Evolutionary conservation across 108 stramenopile genomes (phyloP), one percentile per base, ranked within the genome.

Genomic region (Pseudonitzschia delicatissima): DNA sequence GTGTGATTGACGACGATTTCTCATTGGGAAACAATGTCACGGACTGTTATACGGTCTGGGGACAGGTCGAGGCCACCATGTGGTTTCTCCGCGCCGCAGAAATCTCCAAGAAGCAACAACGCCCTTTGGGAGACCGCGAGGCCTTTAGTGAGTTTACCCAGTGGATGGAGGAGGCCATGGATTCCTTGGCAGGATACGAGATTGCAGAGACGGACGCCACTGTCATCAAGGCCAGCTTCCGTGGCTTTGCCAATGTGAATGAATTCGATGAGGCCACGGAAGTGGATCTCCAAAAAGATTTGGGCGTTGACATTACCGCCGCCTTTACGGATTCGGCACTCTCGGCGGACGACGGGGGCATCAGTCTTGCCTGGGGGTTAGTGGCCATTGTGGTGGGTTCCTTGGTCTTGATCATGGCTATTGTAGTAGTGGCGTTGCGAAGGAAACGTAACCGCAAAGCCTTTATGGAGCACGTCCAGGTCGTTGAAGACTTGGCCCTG

Each of bases 91-190:
- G 11, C 18, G 37, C 11, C 25, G 53, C 17, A 6, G 53, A 5
- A 0, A 18, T 3, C 25, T 25, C 12, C 50, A 51, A 20, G 32
- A 26, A 29, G 21, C 59, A 6, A 28, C 13, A 5, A 55, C 29
- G 9, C 20, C 60, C 50, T 18, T 61, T 61, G 20, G 60, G 60
- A 18, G 60, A 42, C 11, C 35, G 39, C 5, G 39, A 42, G 39
- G 60, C 60, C 35, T 61, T 40, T 61, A 5, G 20, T 18, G 7
- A 18, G 5, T 61, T 61, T 25, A 32, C 32, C 8, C 2, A 40
- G 2, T 61, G 60, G 60, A 40, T 61, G 60, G 60, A 61, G 39
- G 18, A 37, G 8, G 35, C 60, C 1, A 5, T 61, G 2, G 53
- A 9, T 7, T 31, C 28, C 4, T 12, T 55, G 31, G 32, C 40